Evolutionary conservation across 2,329 filamentous ascomycete genomes (phyloP), one percentile per base, ranked within the genome.

Genomic region (Aplosporella prunicola): DNA sequence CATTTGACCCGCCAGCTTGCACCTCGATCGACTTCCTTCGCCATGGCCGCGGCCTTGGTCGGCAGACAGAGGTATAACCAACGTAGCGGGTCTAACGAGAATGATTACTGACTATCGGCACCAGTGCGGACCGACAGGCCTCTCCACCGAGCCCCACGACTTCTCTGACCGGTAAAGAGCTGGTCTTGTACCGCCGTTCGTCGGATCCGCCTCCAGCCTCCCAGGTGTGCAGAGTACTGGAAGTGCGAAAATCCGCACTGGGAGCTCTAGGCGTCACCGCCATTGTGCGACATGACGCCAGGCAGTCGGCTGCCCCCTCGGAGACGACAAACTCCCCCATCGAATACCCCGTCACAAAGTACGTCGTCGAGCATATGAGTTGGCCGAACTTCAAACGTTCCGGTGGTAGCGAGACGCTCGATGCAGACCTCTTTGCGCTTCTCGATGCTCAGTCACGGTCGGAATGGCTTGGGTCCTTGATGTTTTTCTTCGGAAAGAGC

Each of bases 221-320:
- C 33, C 33, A 35, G 18, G 25, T 35, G 5, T 35, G 33, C 10
- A 26, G 33, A 9, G 33, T 35, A 14, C 24, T 35, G 24, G 33
- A 28, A 14, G 33, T 35, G 25, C 24, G 33, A 17, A 35, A 35
- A 26, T 28, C 27, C 17, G 33, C 33, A 9, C 29, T 24, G 16
- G n/a, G n/a, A n/a, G 27, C 22, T 10, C 33, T 35, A 5, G 33
- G 33, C 25, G 33, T 35, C 33, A 35, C 33, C 33, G 33, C 33
- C 33, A 35, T 35, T 10, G 33, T 35, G 3, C 33, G 33, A 3
- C 33, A 26, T 5, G 33, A 35, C 24, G 22, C 33, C 17, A 24
- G 33, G 1, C 24, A 35, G 33, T 20, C 22, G 7, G 33, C 26
- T 26, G 25, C 27, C 33, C 22, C 24, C 7, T 18, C 24, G 24